phyloP scores from a whole-genome alignment of 257 asterid species.

The Solanum medicagineum region DNA sequence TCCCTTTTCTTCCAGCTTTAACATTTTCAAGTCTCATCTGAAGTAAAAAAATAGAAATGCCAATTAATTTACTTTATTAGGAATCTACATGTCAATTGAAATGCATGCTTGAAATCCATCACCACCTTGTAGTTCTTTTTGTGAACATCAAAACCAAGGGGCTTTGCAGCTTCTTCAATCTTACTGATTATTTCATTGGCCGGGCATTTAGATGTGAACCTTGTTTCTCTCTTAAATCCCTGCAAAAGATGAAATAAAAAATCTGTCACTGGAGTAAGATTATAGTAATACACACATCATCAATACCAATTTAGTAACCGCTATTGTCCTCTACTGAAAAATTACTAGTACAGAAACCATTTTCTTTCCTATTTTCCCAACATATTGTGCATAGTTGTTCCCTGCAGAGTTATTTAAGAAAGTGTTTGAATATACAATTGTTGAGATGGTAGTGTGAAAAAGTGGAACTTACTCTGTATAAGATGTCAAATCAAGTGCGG shows the following conservation, averaged over 20 bases:
- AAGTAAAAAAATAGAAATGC: background rate
- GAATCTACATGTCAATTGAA: background rate
- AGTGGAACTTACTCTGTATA: background rate
- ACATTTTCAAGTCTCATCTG: slow-evolving; percentile 85
- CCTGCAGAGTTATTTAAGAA: background rate
- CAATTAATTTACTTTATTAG: background rate
- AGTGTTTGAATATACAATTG: background rate
- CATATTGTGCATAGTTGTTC: background rate
- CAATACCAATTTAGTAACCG: background rate
- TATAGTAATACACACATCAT: background rate
- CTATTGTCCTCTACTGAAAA: background rate
- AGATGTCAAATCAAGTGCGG: background rate
- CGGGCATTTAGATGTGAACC: slow-evolving; percentile 69
- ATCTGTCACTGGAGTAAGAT: background rate
- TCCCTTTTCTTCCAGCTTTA: slow-evolving; percentile 91
- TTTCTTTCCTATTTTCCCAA: background rate
- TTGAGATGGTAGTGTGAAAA: background rate
- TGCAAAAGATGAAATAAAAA: slow-evolving; percentile 7
- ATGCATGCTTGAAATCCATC: background rate
- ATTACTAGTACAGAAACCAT: background rate
- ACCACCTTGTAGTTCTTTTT: slow-evolving; percentile 82
- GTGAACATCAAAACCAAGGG: slow-evolving; percentile 89
- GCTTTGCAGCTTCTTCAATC: slow-evolving; percentile 86
- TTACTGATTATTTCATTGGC: slow-evolving; percentile 74
- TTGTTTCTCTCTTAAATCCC: slow-evolving; percentile 83